Evolutionary conservation across 768 basidiomycete species (phyloP).

Genomic region (Scleroderma citrinum): DNA sequence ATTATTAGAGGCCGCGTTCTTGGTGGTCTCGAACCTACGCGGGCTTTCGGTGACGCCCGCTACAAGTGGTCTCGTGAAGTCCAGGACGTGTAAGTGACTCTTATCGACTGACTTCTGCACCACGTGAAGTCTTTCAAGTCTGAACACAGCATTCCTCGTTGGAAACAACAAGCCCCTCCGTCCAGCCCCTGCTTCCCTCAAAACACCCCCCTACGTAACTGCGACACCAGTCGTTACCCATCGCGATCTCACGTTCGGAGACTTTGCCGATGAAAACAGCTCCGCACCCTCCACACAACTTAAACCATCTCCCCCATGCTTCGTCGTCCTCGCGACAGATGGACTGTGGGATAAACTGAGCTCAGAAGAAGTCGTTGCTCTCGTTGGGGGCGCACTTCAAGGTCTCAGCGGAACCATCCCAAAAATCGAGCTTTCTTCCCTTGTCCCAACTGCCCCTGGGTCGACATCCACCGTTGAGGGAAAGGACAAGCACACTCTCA

Average conservation of each 20-base stretch:
- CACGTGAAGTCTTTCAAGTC: conserved; percentile 26
- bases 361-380: conserved; percentile 81
- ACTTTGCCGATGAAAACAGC: conserved; percentile 11
- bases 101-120: neutral
- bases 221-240: conserved; percentile 80
- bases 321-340: conserved; percentile 88
- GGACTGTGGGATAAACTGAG: conserved; percentile 70
- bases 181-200: conserved; percentile 53
- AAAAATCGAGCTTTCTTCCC: conserved; percentile 47
- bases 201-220: conserved; percentile 91
- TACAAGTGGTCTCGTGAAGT: conserved; percentile 81
- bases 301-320: conserved; percentile 41
- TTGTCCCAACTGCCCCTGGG: conserved; percentile 53
- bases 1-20: conserved; percentile 78
- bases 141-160: conserved; percentile 62
- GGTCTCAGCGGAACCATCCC: conserved; percentile 62
- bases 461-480: conserved; percentile 52
- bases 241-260: conserved; percentile 53
- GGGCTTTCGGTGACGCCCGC: conserved; percentile 84
- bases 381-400: conserved; percentile 77
- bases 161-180: conserved; percentile 58
- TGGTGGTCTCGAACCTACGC: conserved; percentile 80
- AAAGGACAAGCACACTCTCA: conserved; percentile 38
- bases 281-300: conserved; percentile 6
- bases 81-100: conserved; percentile 56